phyloP scores from a whole-genome alignment of 371 early-diverging fungal species.

The Entomophthora muscae region DNA sequence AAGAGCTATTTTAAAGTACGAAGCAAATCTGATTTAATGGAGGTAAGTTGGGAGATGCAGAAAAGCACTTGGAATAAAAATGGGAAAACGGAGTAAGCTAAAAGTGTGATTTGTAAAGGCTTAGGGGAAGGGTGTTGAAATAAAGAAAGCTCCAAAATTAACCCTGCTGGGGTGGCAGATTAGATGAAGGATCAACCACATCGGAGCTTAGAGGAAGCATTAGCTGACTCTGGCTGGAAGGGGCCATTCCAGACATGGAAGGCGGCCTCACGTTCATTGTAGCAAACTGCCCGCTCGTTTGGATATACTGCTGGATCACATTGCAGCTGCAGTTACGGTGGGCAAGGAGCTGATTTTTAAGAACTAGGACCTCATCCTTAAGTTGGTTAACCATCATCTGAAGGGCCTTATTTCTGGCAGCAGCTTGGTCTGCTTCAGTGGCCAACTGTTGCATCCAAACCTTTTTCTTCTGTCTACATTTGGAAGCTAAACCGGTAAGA shows the following conservation, averaged over 20 bases:
- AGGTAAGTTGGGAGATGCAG: too few species aligned
- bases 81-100: too few species aligned
- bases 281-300: slow-evolving; percentile 11
- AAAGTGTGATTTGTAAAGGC: too few species aligned
- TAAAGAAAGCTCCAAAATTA: not conserved
- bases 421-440: slow-evolving; percentile 27
- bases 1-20: too few species aligned
- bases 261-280: slow-evolving; percentile 7
- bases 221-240: not conserved
- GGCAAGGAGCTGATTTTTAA: slow-evolving; percentile 43
- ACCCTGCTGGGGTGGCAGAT: not conserved
- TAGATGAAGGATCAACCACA: not conserved
- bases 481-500: slow-evolving; percentile 25
- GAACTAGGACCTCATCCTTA: slow-evolving; percentile 40
- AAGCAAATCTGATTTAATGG: too few species aligned
- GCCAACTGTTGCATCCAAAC: slow-evolving; percentile 47
- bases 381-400: slow-evolving; percentile 30
- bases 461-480: slow-evolving; percentile 69
- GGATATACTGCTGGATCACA: slow-evolving; percentile 30
- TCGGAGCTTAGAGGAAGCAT: not conserved
- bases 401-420: slow-evolving; percentile 37
- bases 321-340: slow-evolving; percentile 38
- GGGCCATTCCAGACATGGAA: not conserved
- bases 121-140: not conserved
- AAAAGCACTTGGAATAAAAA: too few species aligned